Conservation (phyloP, 2,329 filamentous ascomycete genomes). For the Fusarium camptoceras region DNA sequence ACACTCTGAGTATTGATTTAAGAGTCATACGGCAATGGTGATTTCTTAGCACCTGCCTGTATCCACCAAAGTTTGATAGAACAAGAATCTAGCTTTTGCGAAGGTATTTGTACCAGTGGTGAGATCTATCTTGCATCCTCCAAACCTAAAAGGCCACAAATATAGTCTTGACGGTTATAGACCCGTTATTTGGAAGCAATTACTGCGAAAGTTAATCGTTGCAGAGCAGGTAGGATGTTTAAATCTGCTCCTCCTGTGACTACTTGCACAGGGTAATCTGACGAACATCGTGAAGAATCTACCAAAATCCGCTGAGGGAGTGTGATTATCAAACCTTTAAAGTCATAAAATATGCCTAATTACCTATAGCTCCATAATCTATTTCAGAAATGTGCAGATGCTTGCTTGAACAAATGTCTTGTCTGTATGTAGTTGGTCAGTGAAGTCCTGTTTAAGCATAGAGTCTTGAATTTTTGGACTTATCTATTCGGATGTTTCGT, state of each 20-base stretch:
- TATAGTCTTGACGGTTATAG: fast-evolving
- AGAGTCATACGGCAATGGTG: not conserved
- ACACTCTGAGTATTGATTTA: not conserved
- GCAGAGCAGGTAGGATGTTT: not conserved
- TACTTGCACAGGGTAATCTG: not conserved
- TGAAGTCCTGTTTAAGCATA: not conserved
- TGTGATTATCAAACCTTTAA: not conserved
- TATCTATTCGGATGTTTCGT: not conserved
- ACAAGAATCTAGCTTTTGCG: not conserved
- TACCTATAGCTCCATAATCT: not conserved
- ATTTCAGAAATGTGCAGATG: not conserved
- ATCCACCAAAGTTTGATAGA: not conserved
- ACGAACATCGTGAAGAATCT: not conserved
- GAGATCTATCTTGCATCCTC: too few species aligned
- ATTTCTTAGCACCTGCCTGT: not conserved
- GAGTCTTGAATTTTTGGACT: not conserved
- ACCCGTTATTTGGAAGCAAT: not conserved
- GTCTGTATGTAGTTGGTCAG: not conserved
- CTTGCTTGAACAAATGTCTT: not conserved
- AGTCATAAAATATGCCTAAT: not conserved
- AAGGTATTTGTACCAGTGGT: fast-evolving
- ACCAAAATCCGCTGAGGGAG: not conserved
- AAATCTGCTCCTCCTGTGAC: not conserved
- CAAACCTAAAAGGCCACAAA: not conserved
- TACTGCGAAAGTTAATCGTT: not conserved